Conservation (phyloP, 495 filamentous ascomycete species). For the Apiosordaria backusii region DNA sequence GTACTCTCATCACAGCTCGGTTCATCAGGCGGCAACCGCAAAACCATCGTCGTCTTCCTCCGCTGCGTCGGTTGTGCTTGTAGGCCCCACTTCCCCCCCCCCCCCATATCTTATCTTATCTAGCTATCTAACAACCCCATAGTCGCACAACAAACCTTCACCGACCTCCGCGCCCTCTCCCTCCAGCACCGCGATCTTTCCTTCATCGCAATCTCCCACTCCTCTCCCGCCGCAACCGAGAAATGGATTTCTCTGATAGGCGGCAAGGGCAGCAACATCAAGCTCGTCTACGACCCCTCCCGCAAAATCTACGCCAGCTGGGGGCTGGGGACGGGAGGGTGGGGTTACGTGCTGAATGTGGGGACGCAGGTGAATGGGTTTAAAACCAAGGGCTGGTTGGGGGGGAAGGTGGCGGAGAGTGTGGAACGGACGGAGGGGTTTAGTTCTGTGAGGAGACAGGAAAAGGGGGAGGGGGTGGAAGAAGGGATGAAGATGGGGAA, state of each 20-base stretch:
- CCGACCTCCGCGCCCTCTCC: constrained; percentile 46
- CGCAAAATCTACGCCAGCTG: constrained; percentile 50
- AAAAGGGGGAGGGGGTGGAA: constrained; percentile 8
- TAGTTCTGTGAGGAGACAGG: background rate
- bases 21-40: constrained; percentile 28
- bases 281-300: constrained; percentile 51
- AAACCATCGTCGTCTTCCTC: constrained; percentile 49
- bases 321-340: constrained; percentile 49
- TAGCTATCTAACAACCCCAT: constrained; percentile 1
- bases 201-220: constrained; percentile 55
- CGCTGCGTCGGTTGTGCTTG: constrained; percentile 57
- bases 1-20: constrained; percentile 22
- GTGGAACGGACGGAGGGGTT: background rate
- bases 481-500: constrained; percentile 54
- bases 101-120: background rate
- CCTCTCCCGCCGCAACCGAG: constrained; percentile 42
- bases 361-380: constrained; percentile 40
- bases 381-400: constrained; percentile 45
- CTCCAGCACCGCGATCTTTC: constrained; percentile 37
- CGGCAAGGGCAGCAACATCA: constrained; percentile 40
- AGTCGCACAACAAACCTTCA: constrained; percentile 57
- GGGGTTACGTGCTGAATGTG: constrained; percentile 51
- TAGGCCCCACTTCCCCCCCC: constrained; percentile 19
- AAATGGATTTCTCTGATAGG: constrained; percentile 51
- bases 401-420: constrained; percentile 34